A percentile compares a stretch with the other conserved stretches of the same genome.
phyloP scores from a whole-genome alignment of 2,329 filamentous ascomycete genomes.

The Beauveria sp. region DNA sequence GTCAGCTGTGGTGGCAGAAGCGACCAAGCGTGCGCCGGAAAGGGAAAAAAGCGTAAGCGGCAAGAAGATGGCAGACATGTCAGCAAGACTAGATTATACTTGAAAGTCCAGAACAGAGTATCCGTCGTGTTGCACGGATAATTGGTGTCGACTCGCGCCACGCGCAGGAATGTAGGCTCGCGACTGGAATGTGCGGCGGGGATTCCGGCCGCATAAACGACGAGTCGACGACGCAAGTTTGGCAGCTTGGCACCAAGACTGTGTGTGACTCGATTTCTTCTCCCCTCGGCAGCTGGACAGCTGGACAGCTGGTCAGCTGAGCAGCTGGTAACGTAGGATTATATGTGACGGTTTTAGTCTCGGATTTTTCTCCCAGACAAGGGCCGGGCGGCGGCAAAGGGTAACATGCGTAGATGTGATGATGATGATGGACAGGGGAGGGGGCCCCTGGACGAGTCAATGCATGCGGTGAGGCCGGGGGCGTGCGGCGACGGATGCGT shows the following conservation, averaged over 20 bases:
- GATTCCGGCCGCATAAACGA: background rate
- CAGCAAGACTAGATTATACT: background rate
- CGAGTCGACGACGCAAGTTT: too few species aligned
- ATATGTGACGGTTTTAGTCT: too few species aligned
- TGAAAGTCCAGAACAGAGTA: background rate
- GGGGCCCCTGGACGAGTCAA: too few species aligned
- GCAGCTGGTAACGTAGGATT: too few species aligned
- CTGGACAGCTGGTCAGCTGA: too few species aligned
- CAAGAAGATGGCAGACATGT: background rate
- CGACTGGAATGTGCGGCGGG: slow-evolving; percentile 3
- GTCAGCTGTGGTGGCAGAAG: background rate
- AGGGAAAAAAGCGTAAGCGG: background rate
- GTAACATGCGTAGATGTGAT: too few species aligned
- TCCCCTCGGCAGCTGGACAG: too few species aligned
- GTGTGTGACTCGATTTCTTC: background rate
- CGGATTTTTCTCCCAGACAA: too few species aligned
- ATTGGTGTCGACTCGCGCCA: background rate
- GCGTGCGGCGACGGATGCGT: background rate
- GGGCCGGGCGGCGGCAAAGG: too few species aligned
- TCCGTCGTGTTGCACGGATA: background rate
- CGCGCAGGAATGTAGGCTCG: slow-evolving; percentile 1
- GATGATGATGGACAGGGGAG: too few species aligned
- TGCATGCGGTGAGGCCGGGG: background rate
- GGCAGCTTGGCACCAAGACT: too few species aligned
- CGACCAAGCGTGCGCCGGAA: background rate